Percentiles rank a stretch among this genome's conserved stretches.
Evolutionary conservation across 176 grass and related monocot genomes (phyloP).

Genomic region (Ensete glaucum): DNA sequence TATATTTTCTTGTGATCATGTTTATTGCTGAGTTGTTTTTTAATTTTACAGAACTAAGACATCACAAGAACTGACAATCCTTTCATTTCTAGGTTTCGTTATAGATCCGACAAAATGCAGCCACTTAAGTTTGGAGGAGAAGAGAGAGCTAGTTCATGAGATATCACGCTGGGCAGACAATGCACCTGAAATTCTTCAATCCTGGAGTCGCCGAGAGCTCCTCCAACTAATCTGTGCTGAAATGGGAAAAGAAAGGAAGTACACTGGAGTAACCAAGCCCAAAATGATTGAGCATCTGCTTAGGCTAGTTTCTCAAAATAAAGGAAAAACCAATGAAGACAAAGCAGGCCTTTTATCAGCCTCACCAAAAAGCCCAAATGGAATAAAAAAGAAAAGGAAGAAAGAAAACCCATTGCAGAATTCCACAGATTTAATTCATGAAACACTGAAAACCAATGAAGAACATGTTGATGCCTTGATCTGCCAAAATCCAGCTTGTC

Average conservation of each 20-base stretch:
- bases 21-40: neutral
- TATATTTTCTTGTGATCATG: neutral
- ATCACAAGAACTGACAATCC: neutral
- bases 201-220: conserved; percentile 77
- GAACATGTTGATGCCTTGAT: conserved; percentile 25
- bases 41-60: neutral
- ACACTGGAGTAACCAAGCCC: conserved; percentile 68
- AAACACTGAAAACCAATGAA: conserved; percentile 17
- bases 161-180: conserved; percentile 49
- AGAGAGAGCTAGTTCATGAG: conserved; percentile 71
- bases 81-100: conserved; percentile 36
- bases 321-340: conserved; percentile 24
- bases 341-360: neutral
- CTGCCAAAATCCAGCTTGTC: conserved; percentile 78
- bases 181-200: conserved; percentile 77
- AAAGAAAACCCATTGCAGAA: conserved; percentile 16
- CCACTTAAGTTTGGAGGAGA: conserved; percentile 61
- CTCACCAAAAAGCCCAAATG: conserved; percentile 24
- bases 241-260: conserved; percentile 93
- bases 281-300: conserved; percentile 91
- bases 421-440: conserved; percentile 9
- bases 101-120: conserved; percentile 47
- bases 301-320: conserved; percentile 54
- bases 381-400: conserved; percentile 36
- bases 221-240: conserved; percentile 75